These are phyloP conservation scores for Elongisporangium anandrum DNA, from an alignment of 352 stramenopile genomes.

Conservation along the genomic window DNA sequence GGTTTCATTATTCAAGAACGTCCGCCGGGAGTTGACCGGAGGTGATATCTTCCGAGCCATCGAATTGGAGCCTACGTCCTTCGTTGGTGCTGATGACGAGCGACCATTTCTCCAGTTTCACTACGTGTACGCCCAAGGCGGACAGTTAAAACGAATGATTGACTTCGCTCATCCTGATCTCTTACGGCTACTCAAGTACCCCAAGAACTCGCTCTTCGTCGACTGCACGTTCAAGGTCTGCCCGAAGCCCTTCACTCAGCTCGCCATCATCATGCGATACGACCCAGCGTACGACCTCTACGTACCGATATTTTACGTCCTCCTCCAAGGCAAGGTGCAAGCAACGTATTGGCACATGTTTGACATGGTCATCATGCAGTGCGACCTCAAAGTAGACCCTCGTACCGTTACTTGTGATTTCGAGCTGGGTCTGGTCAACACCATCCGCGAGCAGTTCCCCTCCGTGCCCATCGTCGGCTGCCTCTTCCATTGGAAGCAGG, in stretches of 20 bases:
- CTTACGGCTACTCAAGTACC: too few relatives aligned
- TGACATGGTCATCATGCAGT: background rate
- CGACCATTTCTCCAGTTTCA: too few relatives aligned
- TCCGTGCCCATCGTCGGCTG: slow-evolving; percentile 1
- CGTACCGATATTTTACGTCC: background rate
- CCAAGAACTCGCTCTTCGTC: background rate
- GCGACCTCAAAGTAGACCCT: background rate
- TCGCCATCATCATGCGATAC: background rate
- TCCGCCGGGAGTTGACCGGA: too few relatives aligned
- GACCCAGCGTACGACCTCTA: background rate
- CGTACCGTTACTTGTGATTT: background rate
- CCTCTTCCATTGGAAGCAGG: slow-evolving; percentile 9
- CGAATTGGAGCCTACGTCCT: too few relatives aligned
- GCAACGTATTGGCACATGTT: background rate
- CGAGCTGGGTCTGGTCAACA: background rate
- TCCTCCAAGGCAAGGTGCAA: background rate
- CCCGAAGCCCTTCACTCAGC: background rate
- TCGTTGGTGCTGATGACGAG: too few relatives aligned
- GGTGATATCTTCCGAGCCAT: too few relatives aligned
- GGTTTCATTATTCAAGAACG: too few relatives aligned
- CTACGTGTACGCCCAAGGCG: too few relatives aligned
- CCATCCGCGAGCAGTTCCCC: slow-evolving; percentile 1
- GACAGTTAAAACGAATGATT: too few relatives aligned
- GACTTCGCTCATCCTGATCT: too few relatives aligned
- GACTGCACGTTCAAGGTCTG: slow-evolving; percentile 1